Evolutionary conservation across 1,284 basidiomycete genomes (phyloP), one percentile per base, ranked within the genome.

Genomic region (Fomitopsis schrenkii): DNA sequence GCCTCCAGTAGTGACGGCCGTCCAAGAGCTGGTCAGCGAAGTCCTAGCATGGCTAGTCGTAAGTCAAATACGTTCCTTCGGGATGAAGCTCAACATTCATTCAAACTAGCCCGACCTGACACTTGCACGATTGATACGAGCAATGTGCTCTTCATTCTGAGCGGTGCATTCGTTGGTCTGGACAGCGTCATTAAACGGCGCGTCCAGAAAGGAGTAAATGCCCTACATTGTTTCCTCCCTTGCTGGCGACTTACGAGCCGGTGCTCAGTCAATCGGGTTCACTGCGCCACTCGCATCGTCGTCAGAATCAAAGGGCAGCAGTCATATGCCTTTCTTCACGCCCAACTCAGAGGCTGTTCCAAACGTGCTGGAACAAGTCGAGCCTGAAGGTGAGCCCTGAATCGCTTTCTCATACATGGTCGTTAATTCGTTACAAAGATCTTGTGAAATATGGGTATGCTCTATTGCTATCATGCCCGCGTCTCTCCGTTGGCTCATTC

Each of bases 111-210:
- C 42, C 87, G 83, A 70, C 79, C 85, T 1, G 89, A 92, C 42
- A 77, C 81, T 19, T 92, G 86, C 67, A 83, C 87, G 58, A 87
- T 95, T 42, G 92, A 95, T 71, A 96, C 94, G 1, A 87, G 91
- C 19, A 95, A 97, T 70, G 85, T 97, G 28, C 77, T 97, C 22
- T 97, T 97, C 75, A 91, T 97, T 62, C 74, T 96, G 12, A 95
- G 93, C 53, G 95, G 96, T 0, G 95, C 95, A 0, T 98, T 98
- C 71, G 95, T 97, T 12, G 96, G 96, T 0, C 76, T 98, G 52
- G 95, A 98, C 40, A 85, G 81, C 55, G 79, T 97, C 35, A 86
- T 97, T 62, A 87, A 87, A 67, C 81, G 88, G 55, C 82, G 95
- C 41, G 79, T 94, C 19, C 85, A 87, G 12, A 95, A 94, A 76